phyloP scores from a whole-genome alignment of 148 eudicot species.

The Fagopyrum tataricum region DNA sequence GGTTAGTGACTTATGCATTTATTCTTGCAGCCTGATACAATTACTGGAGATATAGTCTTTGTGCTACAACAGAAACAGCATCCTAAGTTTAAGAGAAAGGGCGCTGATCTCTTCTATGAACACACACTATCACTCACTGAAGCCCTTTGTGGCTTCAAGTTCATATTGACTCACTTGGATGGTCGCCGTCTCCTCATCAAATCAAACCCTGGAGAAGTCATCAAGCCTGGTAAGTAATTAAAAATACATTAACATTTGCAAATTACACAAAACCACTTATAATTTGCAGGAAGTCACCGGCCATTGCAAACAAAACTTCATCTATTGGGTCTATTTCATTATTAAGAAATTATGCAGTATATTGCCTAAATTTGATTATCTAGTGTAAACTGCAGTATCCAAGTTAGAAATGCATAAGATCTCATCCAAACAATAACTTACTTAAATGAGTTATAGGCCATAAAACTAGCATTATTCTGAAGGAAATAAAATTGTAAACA shows the following conservation, averaged over 20 bases:
- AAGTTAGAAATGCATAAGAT: too few species aligned
- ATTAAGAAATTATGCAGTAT: too few species aligned
- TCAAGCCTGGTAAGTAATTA: conserved; percentile 9
- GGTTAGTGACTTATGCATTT: background rate
- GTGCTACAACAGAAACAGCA: conserved; percentile 14
- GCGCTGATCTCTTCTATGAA: conserved; percentile 13
- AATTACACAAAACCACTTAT: too few species aligned
- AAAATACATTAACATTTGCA: background rate
- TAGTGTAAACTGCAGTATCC: too few species aligned
- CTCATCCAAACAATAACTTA: too few species aligned
- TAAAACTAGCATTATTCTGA: too few species aligned
- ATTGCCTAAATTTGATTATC: too few species aligned
- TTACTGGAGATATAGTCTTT: conserved; percentile 17
- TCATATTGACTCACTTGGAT: conserved; percentile 14
- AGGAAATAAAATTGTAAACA: too few species aligned
- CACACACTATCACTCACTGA: conserved; percentile 13
- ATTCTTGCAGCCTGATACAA: conserved; percentile 15
- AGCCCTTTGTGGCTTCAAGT: conserved; percentile 13
- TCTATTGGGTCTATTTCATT: too few species aligned
- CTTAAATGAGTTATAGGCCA: too few species aligned
- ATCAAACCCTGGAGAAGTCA: conserved; percentile 12
- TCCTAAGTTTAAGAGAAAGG: conserved; percentile 14
- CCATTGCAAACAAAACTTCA: too few species aligned
- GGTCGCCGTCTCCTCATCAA: conserved; percentile 15
- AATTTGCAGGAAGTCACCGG: too few species aligned